Percentiles rank a stretch among this genome's conserved stretches.
phyloP scores from a whole-genome alignment of 768 basidiomycete genomes.

The Hemileccinum impolitum region DNA sequence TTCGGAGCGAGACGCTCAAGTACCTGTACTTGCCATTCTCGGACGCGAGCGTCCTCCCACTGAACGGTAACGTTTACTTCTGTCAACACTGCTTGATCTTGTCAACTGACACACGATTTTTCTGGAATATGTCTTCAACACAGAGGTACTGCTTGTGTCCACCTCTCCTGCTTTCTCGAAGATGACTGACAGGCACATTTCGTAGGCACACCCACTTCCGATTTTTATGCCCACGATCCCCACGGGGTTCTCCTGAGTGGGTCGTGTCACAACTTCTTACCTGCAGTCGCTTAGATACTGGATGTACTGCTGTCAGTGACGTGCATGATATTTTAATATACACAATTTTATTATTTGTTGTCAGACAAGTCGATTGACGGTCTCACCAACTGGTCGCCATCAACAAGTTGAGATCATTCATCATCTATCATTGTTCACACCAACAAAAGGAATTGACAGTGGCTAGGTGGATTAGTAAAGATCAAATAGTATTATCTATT shows the following conservation, averaged over 20 bases:
- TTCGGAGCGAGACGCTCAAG: constrained; percentile 83
- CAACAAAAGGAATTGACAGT: too few species aligned
- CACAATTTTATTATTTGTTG: too few species aligned
- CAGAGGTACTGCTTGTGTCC: constrained; percentile 55
- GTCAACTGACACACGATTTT: constrained; percentile 6
- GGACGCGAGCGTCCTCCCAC: constrained; percentile 65
- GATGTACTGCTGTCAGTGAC: not conserved
- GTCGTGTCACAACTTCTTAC: not conserved
- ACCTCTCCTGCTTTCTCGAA: not conserved
- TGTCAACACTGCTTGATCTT: not conserved
- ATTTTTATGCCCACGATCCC: constrained; percentile 55
- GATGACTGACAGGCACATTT: constrained; percentile 1
- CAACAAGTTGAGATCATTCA: too few species aligned
- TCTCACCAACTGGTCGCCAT: too few species aligned
- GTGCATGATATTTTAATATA: not conserved
- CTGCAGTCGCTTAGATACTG: not conserved
- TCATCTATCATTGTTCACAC: not conserved
- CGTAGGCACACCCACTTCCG: constrained; percentile 66
- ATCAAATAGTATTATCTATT: constrained; percentile 1
- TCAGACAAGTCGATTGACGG: too few species aligned
- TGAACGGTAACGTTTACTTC: constrained; percentile 55
- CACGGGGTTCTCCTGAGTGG: constrained; percentile 44
- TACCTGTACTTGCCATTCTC: constrained; percentile 88
- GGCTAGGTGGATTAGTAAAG: constrained; percentile 14
- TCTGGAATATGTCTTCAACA: constrained; percentile 86